Evolutionary conservation across 768 basidiomycete species (phyloP).

Genomic region (Albatrellus ellisii): DNA sequence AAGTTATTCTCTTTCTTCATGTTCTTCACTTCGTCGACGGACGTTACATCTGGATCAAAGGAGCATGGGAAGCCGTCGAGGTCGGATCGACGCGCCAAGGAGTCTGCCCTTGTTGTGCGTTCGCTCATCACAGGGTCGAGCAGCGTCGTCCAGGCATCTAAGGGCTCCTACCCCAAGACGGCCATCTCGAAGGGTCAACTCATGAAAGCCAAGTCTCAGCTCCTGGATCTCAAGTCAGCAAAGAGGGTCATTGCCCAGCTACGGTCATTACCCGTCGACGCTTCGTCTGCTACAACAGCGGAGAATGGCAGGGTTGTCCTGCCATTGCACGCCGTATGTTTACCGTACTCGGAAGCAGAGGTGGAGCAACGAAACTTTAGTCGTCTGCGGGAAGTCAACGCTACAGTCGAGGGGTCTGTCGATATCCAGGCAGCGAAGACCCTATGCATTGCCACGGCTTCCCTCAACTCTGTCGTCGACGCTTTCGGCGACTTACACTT

Average conservation of each 20-base stretch:
- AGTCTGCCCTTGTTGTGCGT: constrained; percentile 50
- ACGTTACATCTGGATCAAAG: too few species aligned
- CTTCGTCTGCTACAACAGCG: constrained; percentile 24
- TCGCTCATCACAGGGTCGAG: constrained; percentile 48
- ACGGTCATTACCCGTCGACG: constrained; percentile 35
- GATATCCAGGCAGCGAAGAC: not conserved
- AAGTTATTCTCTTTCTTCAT: too few species aligned
- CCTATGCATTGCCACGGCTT: constrained; percentile 29
- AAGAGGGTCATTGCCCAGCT: constrained; percentile 64
- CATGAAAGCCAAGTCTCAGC: constrained; percentile 52
- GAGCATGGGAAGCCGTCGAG: too few species aligned
- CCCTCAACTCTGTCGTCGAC: constrained; percentile 34
- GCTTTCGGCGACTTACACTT: constrained; percentile 49
- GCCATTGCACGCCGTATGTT: constrained; percentile 72
- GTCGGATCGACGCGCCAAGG: constrained; percentile 47
- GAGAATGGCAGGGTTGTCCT: constrained; percentile 15
- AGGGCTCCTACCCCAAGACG: constrained; percentile 20
- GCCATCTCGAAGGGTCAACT: constrained; percentile 38
- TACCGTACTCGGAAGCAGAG: constrained; percentile 50
- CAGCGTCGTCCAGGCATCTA: constrained; percentile 16
- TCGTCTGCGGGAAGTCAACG: constrained; percentile 22
- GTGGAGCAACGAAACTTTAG: constrained; percentile 47
- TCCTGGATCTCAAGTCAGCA: constrained; percentile 53
- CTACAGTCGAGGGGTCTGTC: not conserved
- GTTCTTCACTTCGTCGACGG: too few species aligned